phyloP scores from a whole-genome alignment of 805 yeast genomes.

The Metschnikowia corniflorae region DNA sequence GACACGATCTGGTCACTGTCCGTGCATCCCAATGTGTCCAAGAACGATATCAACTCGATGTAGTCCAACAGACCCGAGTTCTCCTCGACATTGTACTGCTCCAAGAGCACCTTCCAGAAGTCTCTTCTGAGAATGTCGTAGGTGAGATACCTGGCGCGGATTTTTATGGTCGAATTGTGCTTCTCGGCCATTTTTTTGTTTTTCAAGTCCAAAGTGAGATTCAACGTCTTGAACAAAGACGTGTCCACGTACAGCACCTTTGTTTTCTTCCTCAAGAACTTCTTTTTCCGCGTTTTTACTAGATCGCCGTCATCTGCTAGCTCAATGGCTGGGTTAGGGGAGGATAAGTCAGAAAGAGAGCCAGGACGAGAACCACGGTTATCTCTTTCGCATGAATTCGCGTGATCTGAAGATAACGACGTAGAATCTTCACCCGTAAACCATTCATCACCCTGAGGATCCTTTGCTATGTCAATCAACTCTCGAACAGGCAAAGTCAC shows the following conservation, averaged over 20 bases:
- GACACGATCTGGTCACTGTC: conserved; percentile 52
- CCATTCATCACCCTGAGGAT: conserved; percentile 2
- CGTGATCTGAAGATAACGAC: background rate
- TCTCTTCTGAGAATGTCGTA: conserved; percentile 61
- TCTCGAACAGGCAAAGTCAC: conserved; percentile 55
- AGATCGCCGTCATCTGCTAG: conserved; percentile 29
- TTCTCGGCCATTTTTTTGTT: conserved; percentile 32
- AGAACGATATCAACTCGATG: conserved; percentile 58
- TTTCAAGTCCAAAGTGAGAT: conserved; percentile 31
- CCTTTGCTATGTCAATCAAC: conserved; percentile 38
- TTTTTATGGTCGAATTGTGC: conserved; percentile 51
- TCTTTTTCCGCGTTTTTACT: conserved; percentile 28
- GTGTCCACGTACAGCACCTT: conserved; percentile 34
- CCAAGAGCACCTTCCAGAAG: conserved; percentile 65
- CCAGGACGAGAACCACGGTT: conserved; percentile 5
- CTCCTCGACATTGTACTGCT: conserved; percentile 47
- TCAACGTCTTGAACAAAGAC: conserved; percentile 41
- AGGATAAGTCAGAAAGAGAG: conserved; percentile 10
- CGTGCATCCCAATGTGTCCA: conserved; percentile 59
- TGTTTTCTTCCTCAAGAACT: conserved; percentile 29
- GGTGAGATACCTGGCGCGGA: conserved; percentile 64
- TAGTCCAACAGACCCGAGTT: conserved; percentile 40
- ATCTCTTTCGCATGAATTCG: too few relatives aligned
- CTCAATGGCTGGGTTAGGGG: conserved; percentile 18
- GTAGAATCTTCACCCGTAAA: background rate